phyloP scores from a whole-genome alignment of 2,329 filamentous ascomycete genomes.

The Chaetomium sp. region DNA sequence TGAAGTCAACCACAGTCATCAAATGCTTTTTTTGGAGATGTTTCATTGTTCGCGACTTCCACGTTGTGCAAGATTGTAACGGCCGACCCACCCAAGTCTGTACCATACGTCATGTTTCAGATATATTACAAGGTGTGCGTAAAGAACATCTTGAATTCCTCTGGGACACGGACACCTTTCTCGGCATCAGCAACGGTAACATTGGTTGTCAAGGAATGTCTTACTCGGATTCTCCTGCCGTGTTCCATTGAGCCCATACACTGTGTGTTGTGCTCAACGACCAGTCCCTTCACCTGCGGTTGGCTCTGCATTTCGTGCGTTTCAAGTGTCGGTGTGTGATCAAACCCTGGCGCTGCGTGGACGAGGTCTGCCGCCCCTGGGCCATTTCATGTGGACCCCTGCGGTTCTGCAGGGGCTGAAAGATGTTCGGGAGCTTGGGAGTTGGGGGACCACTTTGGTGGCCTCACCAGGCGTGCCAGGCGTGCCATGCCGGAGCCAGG shows the following conservation, averaged over 20 bases:
- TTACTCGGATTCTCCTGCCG: not conserved
- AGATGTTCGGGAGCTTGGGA: slow-evolving; percentile 5
- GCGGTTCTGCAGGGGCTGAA: slow-evolving; percentile 25
- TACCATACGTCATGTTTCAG: slow-evolving; percentile 9
- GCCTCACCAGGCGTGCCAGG: slow-evolving; percentile 13
- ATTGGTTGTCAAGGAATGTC: not conserved
- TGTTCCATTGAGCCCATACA: not conserved
- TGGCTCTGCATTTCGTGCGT: slow-evolving; percentile 10
- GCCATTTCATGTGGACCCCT: slow-evolving; percentile 18
- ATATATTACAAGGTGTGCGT: not conserved
- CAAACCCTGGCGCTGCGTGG: slow-evolving; percentile 1
- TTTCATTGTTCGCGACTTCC: not conserved
- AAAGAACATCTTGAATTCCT: not conserved
- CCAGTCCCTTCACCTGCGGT: slow-evolving; percentile 1
- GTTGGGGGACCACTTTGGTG: slow-evolving; percentile 1
- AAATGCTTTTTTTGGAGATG: not conserved
- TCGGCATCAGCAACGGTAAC: not conserved
- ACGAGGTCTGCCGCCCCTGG: not conserved
- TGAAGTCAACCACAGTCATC: not conserved
- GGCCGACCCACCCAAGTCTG: not conserved
- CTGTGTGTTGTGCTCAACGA: not conserved
- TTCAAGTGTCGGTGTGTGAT: slow-evolving; percentile 22
- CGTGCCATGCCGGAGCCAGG: slow-evolving; percentile 10
- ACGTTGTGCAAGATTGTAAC: not conserved
- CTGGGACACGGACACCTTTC: too few relatives aligned